phyloP scores from a whole-genome alignment of 306 rosid genomes.

The Sicyos edulis region DNA sequence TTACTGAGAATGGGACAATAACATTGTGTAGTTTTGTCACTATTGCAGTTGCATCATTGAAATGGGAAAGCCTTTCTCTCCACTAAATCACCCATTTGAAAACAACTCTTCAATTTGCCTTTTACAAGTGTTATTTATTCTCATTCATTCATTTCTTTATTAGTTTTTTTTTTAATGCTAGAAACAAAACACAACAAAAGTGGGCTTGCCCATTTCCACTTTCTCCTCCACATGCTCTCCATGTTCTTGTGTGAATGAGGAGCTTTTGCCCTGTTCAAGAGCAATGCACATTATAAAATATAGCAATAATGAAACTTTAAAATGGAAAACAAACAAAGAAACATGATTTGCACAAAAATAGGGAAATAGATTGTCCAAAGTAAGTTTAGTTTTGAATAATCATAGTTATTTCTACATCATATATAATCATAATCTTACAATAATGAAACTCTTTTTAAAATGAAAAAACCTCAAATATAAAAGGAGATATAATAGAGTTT shows the following conservation, averaged over 20 bases:
- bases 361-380: too few relatives aligned
- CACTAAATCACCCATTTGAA: neutral
- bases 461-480: neutral
- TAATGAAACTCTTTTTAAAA: neutral
- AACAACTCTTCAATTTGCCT: neutral
- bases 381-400: too few relatives aligned
- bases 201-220: slow-evolving; percentile 3
- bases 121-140: neutral
- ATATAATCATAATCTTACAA: too few relatives aligned
- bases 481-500: neutral
- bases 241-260: neutral
- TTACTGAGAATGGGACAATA: neutral
- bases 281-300: neutral
- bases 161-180: neutral
- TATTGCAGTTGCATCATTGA: too few relatives aligned
- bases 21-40: too few relatives aligned
- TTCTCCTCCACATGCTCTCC: slow-evolving; percentile 2
- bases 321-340: too few relatives aligned
- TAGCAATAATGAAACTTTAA: too few relatives aligned
- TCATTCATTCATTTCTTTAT: neutral
- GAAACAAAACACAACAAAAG: slow-evolving; percentile 1
- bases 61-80: too few relatives aligned
- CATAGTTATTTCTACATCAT: too few relatives aligned
- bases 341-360: too few relatives aligned
- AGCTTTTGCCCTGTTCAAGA: neutral